These are phyloP conservation scores for Fusarium tjaetaba DNA, from an alignment of 2,329 filamentous ascomycete species.

Conservation along the genomic window DNA sequence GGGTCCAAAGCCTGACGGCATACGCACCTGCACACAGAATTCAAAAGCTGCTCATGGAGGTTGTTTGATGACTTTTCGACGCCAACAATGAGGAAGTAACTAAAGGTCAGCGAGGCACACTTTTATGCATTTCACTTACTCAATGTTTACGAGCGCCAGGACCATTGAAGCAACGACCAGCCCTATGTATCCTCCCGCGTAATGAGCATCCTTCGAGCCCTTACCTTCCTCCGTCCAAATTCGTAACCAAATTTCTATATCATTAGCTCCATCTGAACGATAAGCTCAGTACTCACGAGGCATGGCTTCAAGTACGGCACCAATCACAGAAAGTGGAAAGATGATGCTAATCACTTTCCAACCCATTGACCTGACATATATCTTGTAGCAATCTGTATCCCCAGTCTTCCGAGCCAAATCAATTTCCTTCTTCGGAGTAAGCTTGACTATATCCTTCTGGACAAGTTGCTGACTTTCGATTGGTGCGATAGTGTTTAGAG, in stretches of 20 bases:
- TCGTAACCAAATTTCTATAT: constrained; percentile 42
- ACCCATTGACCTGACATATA: constrained; percentile 43
- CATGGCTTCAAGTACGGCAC: constrained; percentile 33
- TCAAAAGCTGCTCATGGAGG: constrained; percentile 38
- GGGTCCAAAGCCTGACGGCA: too few species aligned
- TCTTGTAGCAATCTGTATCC: constrained; percentile 44
- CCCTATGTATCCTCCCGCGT: constrained; percentile 39
- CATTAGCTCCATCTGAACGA: background rate
- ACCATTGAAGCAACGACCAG: constrained; percentile 32
- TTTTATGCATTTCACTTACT: background rate
- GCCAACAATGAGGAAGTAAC: constrained; percentile 40
- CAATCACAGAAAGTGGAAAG: constrained; percentile 16
- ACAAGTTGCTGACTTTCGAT: background rate
- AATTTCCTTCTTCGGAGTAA: constrained; percentile 13
- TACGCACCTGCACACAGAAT: constrained; percentile 19
- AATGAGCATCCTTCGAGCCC: constrained; percentile 24
- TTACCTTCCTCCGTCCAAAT: constrained; percentile 42
- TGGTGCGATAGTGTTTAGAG: background rate
- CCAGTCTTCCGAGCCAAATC: constrained; percentile 44
- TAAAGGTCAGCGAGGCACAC: background rate
- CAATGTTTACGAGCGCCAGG: constrained; percentile 18
- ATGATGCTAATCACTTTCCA: constrained; percentile 32
- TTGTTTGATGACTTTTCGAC: constrained; percentile 39
- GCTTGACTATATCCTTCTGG: background rate
- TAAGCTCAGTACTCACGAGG: constrained; percentile 28